phyloP scores from a whole-genome alignment of 2,329 filamentous ascomycete genomes.

The Elsinoe ampelina region DNA sequence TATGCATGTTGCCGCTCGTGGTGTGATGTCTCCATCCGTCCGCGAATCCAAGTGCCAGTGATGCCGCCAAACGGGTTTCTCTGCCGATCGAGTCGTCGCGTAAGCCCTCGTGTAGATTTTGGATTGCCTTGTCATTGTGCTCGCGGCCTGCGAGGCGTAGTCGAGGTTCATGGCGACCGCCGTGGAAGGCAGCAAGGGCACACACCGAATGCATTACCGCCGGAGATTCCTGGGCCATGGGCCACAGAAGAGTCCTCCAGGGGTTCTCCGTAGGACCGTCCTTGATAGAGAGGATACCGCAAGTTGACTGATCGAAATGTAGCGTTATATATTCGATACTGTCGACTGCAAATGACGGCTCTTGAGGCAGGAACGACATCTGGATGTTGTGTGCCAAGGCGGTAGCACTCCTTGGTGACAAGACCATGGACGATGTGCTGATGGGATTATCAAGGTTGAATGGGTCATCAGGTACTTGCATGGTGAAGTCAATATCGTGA shows the following conservation, averaged over 20 bases:
- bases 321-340: constrained; percentile 53
- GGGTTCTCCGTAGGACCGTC: constrained; percentile 61
- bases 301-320: constrained; percentile 57
- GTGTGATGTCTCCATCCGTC: constrained; percentile 65
- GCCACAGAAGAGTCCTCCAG: constrained; percentile 63
- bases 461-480: background rate
- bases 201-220: constrained; percentile 60
- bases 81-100: constrained; percentile 48
- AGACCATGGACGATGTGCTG: constrained; percentile 8
- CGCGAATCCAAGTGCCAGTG: constrained; percentile 57
- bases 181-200: constrained; percentile 61
- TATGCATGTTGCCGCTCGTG: constrained; percentile 58
- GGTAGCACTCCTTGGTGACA: constrained; percentile 12
- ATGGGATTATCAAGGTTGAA: constrained; percentile 3
- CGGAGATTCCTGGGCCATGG: constrained; percentile 53
- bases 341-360: constrained; percentile 24
- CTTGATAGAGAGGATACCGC: constrained; percentile 61
- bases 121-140: constrained; percentile 58
- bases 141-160: constrained; percentile 56
- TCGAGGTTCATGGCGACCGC: constrained; percentile 47
- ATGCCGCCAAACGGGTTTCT: constrained; percentile 60
- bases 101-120: constrained; percentile 50
- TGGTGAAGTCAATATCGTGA: background rate
- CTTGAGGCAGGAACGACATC: constrained; percentile 14
- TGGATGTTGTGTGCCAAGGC: background rate